phyloP scores from a whole-genome alignment of 2,329 filamentous ascomycete species.

The Didymellaceae sp. region DNA sequence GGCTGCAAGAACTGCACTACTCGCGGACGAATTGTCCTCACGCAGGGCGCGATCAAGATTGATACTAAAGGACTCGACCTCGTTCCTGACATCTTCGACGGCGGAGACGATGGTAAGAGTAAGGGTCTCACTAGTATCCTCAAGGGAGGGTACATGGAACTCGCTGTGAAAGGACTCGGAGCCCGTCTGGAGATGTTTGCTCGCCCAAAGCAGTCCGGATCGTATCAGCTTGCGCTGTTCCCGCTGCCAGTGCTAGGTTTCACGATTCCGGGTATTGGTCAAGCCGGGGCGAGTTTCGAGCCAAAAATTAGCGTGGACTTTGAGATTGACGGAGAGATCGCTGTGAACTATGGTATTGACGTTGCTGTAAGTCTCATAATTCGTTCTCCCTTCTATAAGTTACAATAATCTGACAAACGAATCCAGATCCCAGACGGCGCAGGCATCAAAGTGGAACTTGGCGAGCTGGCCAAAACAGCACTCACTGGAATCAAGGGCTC shows the following conservation, averaged over 20 bases:
- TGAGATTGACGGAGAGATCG: conserved; percentile 35
- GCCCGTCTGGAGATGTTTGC: conserved; percentile 47
- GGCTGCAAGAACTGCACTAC: conserved; percentile 48
- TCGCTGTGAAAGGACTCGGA: conserved; percentile 37
- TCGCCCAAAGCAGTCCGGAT: conserved; percentile 29
- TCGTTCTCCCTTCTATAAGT: background rate
- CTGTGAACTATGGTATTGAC: conserved; percentile 48
- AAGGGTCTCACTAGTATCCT: conserved; percentile 38
- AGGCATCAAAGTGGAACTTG: conserved; percentile 37
- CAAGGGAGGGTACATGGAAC: conserved; percentile 43
- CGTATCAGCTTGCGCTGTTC: conserved; percentile 32
- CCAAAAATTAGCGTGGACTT: conserved; percentile 38
- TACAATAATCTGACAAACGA: conserved; percentile 3
- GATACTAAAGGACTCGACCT: conserved; percentile 33
- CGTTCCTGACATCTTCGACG: conserved; percentile 33
- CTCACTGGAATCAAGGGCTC: conserved; percentile 33
- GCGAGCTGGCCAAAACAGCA: conserved; percentile 25
- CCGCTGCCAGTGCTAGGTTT: conserved; percentile 40
- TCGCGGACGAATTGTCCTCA: conserved; percentile 39
- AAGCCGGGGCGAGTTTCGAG: conserved; percentile 45
- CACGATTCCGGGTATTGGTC: conserved; percentile 44
- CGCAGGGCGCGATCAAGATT: conserved; percentile 40
- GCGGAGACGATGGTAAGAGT: conserved; percentile 31
- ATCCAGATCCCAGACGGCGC: conserved; percentile 39
- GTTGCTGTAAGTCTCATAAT: conserved; percentile 40